A percentile compares a stretch with the other conserved stretches of the same genome.
Evolutionary conservation across 1,139 yeast species (phyloP).

Genomic region (Geotrichum aggregatum): DNA sequence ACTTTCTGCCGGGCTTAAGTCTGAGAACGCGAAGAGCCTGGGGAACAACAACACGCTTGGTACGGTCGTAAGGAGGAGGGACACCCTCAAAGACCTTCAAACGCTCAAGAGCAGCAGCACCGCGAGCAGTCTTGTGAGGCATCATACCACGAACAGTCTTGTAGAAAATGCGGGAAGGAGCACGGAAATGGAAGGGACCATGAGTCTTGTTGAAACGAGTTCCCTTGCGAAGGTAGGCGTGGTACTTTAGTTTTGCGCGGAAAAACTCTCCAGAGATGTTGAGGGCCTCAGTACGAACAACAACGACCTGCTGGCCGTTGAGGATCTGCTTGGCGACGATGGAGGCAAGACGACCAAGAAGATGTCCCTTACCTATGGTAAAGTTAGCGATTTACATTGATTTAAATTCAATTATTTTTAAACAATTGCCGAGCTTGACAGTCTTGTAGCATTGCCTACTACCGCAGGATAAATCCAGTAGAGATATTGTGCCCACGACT

Average conservation of each 20-base stretch:
- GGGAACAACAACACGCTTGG: constrained; percentile 99
- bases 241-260: constrained; percentile 99
- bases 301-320: constrained; percentile 95
- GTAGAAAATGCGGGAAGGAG: constrained; percentile 99
- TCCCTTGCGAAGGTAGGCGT: constrained; percentile 98
- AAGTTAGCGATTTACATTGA: constrained; percentile 5
- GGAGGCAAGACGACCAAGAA: constrained; percentile 99
- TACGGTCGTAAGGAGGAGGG: constrained; percentile 99
- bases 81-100: constrained; percentile 99
- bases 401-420: no score
- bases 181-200: constrained; percentile 99
- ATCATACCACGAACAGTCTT: constrained; percentile 99
- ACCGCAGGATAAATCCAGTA: no score
- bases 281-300: constrained; percentile 96
- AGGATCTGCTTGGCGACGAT: constrained; percentile 96
- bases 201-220: constrained; percentile 97
- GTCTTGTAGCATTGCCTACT: no score
- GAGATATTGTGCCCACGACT: no score
- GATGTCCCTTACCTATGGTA: constrained; percentile 83
- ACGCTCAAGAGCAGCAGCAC: constrained; percentile 99
- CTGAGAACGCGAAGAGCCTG: constrained; percentile 98
- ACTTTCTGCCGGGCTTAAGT: constrained; percentile 99
- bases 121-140: constrained; percentile 99
- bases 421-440: no score
- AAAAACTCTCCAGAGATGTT: constrained; percentile 99